Percentiles rank a stretch among this genome's conserved stretches.
phyloP scores from a whole-genome alignment of 805 yeast genomes.

The Ogataea pilisensis region DNA sequence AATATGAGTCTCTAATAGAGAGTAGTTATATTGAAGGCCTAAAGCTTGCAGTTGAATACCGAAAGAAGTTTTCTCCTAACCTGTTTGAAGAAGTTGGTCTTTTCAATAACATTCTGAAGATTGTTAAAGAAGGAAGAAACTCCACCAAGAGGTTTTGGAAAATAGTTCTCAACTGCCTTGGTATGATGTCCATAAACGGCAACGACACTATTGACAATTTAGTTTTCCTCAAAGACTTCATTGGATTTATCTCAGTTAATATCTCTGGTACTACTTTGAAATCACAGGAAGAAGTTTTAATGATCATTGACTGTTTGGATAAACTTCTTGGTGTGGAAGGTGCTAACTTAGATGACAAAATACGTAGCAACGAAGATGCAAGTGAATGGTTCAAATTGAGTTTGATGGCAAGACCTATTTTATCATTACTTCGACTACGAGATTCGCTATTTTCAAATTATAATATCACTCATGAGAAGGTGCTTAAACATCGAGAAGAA shows the following conservation, averaged over 20 bases:
- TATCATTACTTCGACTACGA: conserved; percentile 14
- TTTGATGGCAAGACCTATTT: conserved; percentile 14
- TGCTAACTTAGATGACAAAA: conserved; percentile 29
- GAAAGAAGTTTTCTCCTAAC: conserved; percentile 25
- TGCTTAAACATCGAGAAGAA: conserved; percentile 21
- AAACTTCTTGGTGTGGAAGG: conserved; percentile 39
- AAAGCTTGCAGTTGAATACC: conserved; percentile 46
- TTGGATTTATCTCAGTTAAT: conserved; percentile 36
- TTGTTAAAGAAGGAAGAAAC: conserved; percentile 37
- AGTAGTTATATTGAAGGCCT: conserved; percentile 62
- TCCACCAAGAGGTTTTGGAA: conserved; percentile 40
- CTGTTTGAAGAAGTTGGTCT: conserved; percentile 31
- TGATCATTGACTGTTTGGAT: conserved; percentile 42
- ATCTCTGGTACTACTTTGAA: conserved; percentile 36
- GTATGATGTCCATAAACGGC: conserved; percentile 17
- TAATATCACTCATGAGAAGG: conserved; percentile 15
- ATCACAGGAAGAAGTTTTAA: conserved; percentile 49
- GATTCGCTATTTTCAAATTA: conserved; percentile 14
- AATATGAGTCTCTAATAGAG: conserved; percentile 70
- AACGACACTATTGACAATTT: conserved; percentile 6
- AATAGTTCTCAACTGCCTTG: conserved; percentile 31
- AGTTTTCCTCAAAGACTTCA: conserved; percentile 22
- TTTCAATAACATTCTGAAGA: conserved; percentile 37
- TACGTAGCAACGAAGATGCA: conserved; percentile 7
- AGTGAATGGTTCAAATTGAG: conserved; percentile 6